Percentiles rank a stretch among this genome's conserved stretches.
Conservation (phyloP, 2,329 filamentous ascomycete species). For the Penicillium occitanis region DNA sequence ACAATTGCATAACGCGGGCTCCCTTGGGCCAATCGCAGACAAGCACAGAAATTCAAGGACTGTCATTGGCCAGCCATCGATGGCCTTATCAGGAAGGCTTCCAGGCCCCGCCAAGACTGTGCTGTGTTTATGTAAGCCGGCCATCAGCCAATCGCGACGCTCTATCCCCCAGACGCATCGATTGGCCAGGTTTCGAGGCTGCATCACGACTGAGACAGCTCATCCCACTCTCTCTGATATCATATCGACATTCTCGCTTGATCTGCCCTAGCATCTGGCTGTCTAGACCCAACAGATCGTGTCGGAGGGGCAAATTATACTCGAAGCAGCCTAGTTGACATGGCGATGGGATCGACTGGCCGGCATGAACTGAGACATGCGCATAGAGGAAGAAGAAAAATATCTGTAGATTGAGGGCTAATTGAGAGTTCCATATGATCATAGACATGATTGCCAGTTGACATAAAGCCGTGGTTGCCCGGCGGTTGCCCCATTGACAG, state of each 20-base stretch:
- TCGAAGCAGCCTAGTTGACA: neutral
- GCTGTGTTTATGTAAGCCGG: neutral
- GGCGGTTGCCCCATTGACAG: neutral
- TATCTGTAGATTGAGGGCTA: neutral
- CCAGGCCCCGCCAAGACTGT: neutral
- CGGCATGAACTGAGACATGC: constrained; percentile 7
- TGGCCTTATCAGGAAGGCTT: constrained; percentile 2
- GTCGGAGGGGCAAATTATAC: neutral
- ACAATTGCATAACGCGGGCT: neutral
- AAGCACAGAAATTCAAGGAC: no score
- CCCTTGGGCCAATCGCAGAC: neutral
- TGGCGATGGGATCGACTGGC: neutral
- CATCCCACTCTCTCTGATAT: constrained; percentile 2
- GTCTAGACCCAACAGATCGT: constrained; percentile 1
- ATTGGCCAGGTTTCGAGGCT: constrained; percentile 15
- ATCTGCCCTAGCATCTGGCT: neutral
- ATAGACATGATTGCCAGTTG: neutral
- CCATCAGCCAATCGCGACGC: neutral
- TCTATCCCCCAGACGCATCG: neutral
- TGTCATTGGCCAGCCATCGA: neutral
- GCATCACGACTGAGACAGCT: constrained; percentile 11
- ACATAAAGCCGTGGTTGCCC: neutral
- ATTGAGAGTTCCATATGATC: neutral
- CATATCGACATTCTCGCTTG: neutral
- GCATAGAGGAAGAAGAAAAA: neutral